Evolutionary conservation across 805 yeast genomes (phyloP), one percentile per base, ranked within the genome.

Genomic region (Lachancea sp.): DNA sequence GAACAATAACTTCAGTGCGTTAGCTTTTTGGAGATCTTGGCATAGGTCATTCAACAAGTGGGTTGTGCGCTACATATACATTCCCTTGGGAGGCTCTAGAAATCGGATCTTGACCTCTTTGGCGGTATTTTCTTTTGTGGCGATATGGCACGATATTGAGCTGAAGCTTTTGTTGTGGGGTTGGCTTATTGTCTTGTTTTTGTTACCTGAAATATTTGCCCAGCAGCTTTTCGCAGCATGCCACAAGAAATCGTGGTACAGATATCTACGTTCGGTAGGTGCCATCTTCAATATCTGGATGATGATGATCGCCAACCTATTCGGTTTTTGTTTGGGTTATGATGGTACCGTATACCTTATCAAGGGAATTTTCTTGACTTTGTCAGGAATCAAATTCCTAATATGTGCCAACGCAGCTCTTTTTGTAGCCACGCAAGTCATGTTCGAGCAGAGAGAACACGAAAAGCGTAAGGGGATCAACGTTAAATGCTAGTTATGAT

Each of bases 1-100:
- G 78, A 84, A 87, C 59, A 87, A 92, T 63, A 92, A 92, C 63
- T 92, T 80, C 61, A 83, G 95, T 24, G 92, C 96, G 0, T 62
- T 86, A 46, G 87, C 92, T n/a, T 92, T 92, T 60, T 92, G 99
- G 99, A 74, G 97, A 57, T 95, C 96, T 3, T 92, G 99, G 99
- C 99, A 92, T 63, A 75, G 97, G 55, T 82, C 95, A 35, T 92
- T 70, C 66, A 89, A 90, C 64, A 75, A 83, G 50, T 92, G 96
- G 95, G 83, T 85, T 24, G 74, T 84, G 19, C 72, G 95, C 46
- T 92, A 92, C 61, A 74, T 92, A 29, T 92, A 92, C 53, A 72
- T 92, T 17, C 98, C 98, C 2, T 65, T 92, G 45, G 97, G 97
- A 8, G 96, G 97, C 0, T 71, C 83, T 0, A 67, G 64, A 7